Evolutionary conservation across 1,139 yeast species (phyloP), one percentile per base, ranked within the genome.

Genomic region (Candida freyschussii): DNA sequence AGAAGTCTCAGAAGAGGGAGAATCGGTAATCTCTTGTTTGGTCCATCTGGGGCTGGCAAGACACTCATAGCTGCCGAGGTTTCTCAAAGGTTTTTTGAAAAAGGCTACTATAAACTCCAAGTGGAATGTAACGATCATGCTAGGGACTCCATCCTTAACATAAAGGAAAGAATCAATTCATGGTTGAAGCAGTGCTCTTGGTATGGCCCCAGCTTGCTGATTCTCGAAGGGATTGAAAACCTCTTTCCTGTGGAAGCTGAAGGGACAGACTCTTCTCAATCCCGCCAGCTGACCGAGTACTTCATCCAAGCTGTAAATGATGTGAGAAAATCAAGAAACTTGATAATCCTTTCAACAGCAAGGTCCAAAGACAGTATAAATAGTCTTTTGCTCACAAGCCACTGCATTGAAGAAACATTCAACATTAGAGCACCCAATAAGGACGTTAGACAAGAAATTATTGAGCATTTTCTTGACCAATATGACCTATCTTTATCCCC

Each of bases 181-280:
- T 66, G 77, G 63, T 53, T 81, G 17, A 70, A 72, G 28, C 72
- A 72, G 37, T 76, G 89, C 21, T 66, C 82, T 15, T 86, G 96
- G 95, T 74, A 77, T 51, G 68, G 82, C 17, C 96, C 97, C 0
- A 65, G 91, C 1, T 62, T 87, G 2, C 57, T 91, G 5, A 59
- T 89, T 1, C 56, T 91, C 21, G 97, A 91, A 47, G 87, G 87
- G 47, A 56, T 87, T n/a, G 96, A 89, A 47, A 72, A 75, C 43
- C 52, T 89, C 10, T 67, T 87, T 27, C 74, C 85, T 0, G 83
- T 82, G 1, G 93, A 82, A 45, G 62, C 66, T 35, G 95, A 85
- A 50, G 78, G 84, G 46, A 66, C 70, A 75, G 54, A 70, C 79
- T 3, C 63, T 74, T 4, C 65, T 2, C 51, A 69, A 34, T 69